Base-by-base conservation (phyloP, 805 yeast genomes). In the Diddensiella caesifluorescens region DNA sequence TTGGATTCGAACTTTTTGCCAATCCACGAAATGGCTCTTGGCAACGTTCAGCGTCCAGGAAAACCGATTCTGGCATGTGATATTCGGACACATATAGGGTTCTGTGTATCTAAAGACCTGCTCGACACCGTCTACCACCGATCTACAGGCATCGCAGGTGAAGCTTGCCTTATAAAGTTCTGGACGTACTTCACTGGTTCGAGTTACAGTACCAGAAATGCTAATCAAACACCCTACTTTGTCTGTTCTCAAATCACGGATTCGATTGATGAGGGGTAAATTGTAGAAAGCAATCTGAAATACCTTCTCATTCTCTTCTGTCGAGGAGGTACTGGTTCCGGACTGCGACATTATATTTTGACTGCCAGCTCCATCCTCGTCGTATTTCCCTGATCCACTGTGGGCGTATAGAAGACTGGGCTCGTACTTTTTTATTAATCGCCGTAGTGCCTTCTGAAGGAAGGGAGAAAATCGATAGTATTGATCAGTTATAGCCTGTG, bases 161-260 rank as follows among this genome's bases (percentile, higher is more conserved):
- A 92, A 92, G 21, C 89, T 74, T 10, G 87, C 98, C 46, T 74
- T 77, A 68, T 72, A 86, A 47, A 92, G 71, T 63, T 92, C 98
- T 0, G 98, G 98, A 44, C 97, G 77, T 9, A 92, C 97, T 65
- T 92, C 97, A 18, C 94, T 82, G 0, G 97, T 87, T 61, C 97
- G 77, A 0, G 97, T 90, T 3, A 92, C 95, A 0, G 98, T 92
- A 42, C 97, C 98, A 5, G 90, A 79, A 25, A 90, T 83, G 6
- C 90, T 71, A 67, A 87, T 72, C 47, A 90, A 71, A 6, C 83
- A 71, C 12, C 97, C 98, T 44, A 92, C 82, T 50, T 81, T 82
- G 52, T 85, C 95, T 1, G 97, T 84, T 56, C 92, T 75, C 44
- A 92, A 73, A 57, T 90, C 97, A 58, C 98, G 77, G 53, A 92